phyloP scores from a whole-genome alignment of 495 filamentous ascomycete genomes.

The Podospora sp. region DNA sequence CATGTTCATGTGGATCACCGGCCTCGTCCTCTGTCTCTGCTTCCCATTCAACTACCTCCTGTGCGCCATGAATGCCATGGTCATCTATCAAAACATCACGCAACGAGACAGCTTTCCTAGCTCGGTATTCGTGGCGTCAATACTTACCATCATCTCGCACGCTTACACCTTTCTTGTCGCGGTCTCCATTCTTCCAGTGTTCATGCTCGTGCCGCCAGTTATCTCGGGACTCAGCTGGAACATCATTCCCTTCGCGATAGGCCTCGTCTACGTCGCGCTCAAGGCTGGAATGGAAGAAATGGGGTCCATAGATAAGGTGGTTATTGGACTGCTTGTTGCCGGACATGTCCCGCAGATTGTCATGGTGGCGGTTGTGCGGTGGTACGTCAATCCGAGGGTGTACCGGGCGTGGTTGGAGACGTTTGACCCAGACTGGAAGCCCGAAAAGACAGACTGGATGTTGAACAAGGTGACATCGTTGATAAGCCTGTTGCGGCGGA shows the following conservation, averaged over 20 bases:
- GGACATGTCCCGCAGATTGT: slow-evolving; percentile 7
- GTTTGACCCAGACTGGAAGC: slow-evolving; percentile 4
- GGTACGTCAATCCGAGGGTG: slow-evolving; percentile 6
- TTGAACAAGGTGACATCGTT: neutral
- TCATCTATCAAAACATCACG: slow-evolving; percentile 4
- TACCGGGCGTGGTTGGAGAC: slow-evolving; percentile 8
- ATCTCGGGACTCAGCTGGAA: neutral
- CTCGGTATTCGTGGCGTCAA: neutral
- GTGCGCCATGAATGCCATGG: slow-evolving; percentile 2
- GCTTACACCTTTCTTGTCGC: neutral
- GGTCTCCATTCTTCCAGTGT: neutral
- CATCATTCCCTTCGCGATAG: neutral
- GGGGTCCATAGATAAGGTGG: slow-evolving; percentile 1
- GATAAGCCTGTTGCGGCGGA: too few relatives aligned
- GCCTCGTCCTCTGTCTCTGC: neutral
- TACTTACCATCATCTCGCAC: neutral
- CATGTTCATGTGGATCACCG: neutral
- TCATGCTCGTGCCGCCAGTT: neutral
- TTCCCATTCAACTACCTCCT: neutral
- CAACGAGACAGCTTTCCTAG: neutral
- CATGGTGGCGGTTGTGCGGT: neutral
- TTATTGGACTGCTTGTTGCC: neutral
- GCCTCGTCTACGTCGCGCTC: neutral
- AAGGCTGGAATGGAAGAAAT: neutral
- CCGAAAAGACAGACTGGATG: neutral